phyloP scores from a whole-genome alignment of 805 yeast species.

The Zygoascus ofunaensis region DNA sequence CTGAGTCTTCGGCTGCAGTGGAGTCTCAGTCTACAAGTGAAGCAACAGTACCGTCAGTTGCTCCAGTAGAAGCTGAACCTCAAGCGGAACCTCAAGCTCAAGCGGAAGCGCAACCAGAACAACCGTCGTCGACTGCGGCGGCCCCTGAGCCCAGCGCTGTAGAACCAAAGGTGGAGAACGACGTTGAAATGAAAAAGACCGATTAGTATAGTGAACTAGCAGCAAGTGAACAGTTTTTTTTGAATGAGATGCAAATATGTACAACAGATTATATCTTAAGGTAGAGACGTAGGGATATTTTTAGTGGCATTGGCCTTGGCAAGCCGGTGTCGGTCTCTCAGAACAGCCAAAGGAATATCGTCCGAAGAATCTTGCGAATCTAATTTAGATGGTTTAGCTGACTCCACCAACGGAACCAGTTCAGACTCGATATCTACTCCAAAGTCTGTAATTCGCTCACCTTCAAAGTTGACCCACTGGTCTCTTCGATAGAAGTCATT shows the following conservation, averaged over 20 bases:
- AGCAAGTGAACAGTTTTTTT: not conserved
- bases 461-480: slow-evolving; percentile 67
- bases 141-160: too few relatives aligned
- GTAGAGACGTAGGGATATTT: too few relatives aligned
- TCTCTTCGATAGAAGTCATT: slow-evolving; percentile 31
- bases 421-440: slow-evolving; percentile 58
- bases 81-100: too few relatives aligned
- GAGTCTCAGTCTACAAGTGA: too few relatives aligned
- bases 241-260: not conserved
- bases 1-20: too few relatives aligned
- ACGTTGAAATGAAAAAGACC: not conserved
- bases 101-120: too few relatives aligned
- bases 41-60: too few relatives aligned
- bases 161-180: too few relatives aligned
- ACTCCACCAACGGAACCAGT: not conserved
- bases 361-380: not conserved
- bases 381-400: not conserved
- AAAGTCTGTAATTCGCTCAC: slow-evolving; percentile 76
- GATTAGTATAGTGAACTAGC: not conserved
- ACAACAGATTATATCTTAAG: not conserved
- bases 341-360: slow-evolving; percentile 1
- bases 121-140: too few relatives aligned
- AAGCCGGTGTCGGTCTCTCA: too few relatives aligned
- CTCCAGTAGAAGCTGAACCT: too few relatives aligned
- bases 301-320: too few relatives aligned